Base-by-base conservation (phyloP, 1,284 basidiomycete species). In the Melampsora larici-populina region DNA sequence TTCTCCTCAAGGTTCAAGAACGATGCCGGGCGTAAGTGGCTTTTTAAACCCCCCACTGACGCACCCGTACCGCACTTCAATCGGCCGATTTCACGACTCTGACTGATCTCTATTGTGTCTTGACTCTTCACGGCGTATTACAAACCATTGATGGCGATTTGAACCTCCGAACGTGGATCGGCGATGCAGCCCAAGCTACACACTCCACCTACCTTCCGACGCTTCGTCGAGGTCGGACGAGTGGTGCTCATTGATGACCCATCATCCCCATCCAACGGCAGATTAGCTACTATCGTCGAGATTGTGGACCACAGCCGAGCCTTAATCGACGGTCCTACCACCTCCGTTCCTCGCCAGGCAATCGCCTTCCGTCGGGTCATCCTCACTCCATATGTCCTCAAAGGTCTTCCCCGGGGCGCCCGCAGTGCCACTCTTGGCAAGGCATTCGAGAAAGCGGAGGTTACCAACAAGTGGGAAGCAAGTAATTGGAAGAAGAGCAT, bases 221-320 rank as follows among this genome's bases (percentile, higher is more conserved):
- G 94, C 81, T 97, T 95, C 87, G 95, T 98, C 85, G 92, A 98
- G 89, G 93, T 97, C 84, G 96, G 95, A 85, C 93, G 96, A 83
- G 95, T 98, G 81, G 93, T 98, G 85, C 93, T 98, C 87, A 88
- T 98, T 87, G 93, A 92, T 86, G 86, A 91, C 80, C 96, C 95
- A 80, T 92, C 92, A 79, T 89, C 87, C 79, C 51, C 63, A 18
- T 88, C 90, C 79, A 74, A 74, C 63, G 94, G 94, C 83, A 92
- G 91, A 86, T 92, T 97, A 84, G 97, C 97, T 80, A 92, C 94
- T 82, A 95, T 99, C 84, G 90, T 90, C 79, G 95, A 98, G 87
- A 94, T 99, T 86, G 94, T 99, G 81, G 97, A 99, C 89, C 96
- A 98, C 89, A 97, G 95, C 89, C 90, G 94, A 85, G 96, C 95